These are phyloP conservation scores for Butyriboletus loyo DNA, from an alignment of 768 basidiomycete genomes.

Conservation along the genomic window DNA sequence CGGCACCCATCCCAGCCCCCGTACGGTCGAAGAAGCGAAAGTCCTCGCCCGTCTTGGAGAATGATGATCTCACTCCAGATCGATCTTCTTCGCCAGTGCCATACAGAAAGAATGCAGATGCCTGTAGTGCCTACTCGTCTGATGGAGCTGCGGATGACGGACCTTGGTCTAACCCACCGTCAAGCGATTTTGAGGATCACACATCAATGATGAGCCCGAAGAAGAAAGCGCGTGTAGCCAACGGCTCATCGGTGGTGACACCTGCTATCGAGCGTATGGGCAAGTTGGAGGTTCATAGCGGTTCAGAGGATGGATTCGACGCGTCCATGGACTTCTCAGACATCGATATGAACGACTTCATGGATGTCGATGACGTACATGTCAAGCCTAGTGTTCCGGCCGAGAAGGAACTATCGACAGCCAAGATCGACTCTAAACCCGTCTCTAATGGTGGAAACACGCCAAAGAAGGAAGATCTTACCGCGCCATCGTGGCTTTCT, in stretches of 20 bases:
- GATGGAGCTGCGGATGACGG: slow-evolving; percentile 29
- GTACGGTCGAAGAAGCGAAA: slow-evolving; percentile 62
- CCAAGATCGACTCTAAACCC: slow-evolving; percentile 17
- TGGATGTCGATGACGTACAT: slow-evolving; percentile 58
- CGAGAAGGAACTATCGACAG: slow-evolving; percentile 17
- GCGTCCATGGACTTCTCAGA: slow-evolving; percentile 53
- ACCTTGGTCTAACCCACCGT: slow-evolving; percentile 27
- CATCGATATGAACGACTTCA: slow-evolving; percentile 51
- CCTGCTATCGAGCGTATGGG: slow-evolving; percentile 60
- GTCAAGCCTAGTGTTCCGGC: slow-evolving; percentile 37
- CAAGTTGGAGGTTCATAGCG: slow-evolving; percentile 55
- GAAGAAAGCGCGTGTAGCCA: slow-evolving; percentile 54
- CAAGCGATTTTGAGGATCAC: slow-evolving; percentile 55
- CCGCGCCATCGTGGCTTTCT: slow-evolving; percentile 64
- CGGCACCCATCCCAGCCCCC: slow-evolving; percentile 37
- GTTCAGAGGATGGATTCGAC: slow-evolving; percentile 49
- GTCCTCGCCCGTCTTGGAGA: slow-evolving; percentile 47
- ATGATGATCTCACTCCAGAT: slow-evolving; percentile 26
- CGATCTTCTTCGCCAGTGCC: slow-evolving; percentile 41
- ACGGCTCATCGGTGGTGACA: slow-evolving; percentile 39
- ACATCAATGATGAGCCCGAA: slow-evolving; percentile 55
- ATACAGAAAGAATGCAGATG: slow-evolving; percentile 31
- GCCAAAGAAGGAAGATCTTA: slow-evolving; percentile 46
- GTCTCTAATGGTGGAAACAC: not conserved
- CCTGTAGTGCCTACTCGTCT: slow-evolving; percentile 38